These are phyloP conservation scores for Epichloe scottii DNA, from an alignment of 2,329 filamentous ascomycete genomes.

Conservation along the genomic window DNA sequence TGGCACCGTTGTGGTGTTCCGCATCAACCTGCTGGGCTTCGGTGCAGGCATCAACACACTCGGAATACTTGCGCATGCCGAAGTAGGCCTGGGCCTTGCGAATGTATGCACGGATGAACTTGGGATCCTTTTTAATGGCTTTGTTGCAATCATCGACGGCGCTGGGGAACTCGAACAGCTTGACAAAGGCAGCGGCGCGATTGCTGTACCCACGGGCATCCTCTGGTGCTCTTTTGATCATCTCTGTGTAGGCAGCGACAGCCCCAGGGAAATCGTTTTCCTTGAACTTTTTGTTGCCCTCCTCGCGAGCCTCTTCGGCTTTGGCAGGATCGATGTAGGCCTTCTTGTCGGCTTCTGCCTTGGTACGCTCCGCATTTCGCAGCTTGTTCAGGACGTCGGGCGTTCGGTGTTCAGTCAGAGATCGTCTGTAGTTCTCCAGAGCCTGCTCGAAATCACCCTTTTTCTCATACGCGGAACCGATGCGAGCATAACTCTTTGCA, in stretches of 20 bases:
- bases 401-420: slow-evolving; percentile 90
- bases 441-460: slow-evolving; percentile 66
- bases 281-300: slow-evolving; percentile 96
- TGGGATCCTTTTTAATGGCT: slow-evolving; percentile 80
- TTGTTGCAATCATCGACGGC: slow-evolving; percentile 86
- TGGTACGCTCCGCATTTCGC: slow-evolving; percentile 75
- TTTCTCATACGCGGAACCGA: slow-evolving; percentile 90
- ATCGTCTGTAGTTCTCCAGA: slow-evolving; percentile 82
- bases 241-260: slow-evolving; percentile 87
- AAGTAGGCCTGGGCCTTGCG: slow-evolving; percentile 92
- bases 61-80: slow-evolving; percentile 97
- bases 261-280: slow-evolving; percentile 89
- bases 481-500: slow-evolving; percentile 94
- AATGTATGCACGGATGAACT: slow-evolving; percentile 92
- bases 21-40: slow-evolving; percentile 69
- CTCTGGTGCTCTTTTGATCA: slow-evolving; percentile 88
- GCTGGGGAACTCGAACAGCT: slow-evolving; percentile 88
- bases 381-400: slow-evolving; percentile 90
- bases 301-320: slow-evolving; percentile 88
- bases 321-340: slow-evolving; percentile 84
- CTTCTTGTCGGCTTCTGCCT: slow-evolving; percentile 60
- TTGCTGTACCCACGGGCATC: slow-evolving; percentile 95
- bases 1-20: slow-evolving; percentile 55
- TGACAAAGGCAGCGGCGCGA: slow-evolving; percentile 91
- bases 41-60: slow-evolving; percentile 78